Percentiles rank a stretch among this genome's conserved stretches.
Evolutionary conservation across 164 flowering plant species (phyloP).

Genomic region (Vitis amurensis): DNA sequence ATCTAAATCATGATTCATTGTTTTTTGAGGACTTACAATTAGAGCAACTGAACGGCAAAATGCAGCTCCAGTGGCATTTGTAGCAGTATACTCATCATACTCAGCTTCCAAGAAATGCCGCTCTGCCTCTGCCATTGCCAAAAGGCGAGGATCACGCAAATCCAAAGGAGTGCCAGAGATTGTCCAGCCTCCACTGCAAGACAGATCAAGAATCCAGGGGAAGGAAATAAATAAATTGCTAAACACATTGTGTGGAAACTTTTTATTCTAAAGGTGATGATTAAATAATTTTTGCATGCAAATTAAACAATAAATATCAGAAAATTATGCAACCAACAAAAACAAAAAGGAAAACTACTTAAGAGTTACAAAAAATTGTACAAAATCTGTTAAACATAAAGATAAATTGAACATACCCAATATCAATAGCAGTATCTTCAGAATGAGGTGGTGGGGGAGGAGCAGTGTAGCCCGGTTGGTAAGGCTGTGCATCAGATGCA

Average conservation of each 20-base stretch:
- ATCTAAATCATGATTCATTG: neutral
- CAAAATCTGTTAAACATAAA: neutral
- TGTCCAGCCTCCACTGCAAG: conserved; percentile 87
- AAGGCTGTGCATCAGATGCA: conserved; percentile 49
- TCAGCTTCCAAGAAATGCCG: conserved; percentile 78
- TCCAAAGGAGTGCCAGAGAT: conserved; percentile 79
- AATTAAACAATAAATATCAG: too few relatives aligned
- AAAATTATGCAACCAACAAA: neutral
- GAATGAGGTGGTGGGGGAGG: conserved; percentile 59
- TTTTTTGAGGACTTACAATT: conserved; percentile 50
- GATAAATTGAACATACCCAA: conserved; percentile 50
- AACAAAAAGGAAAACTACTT: neutral
- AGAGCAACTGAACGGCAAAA: conserved; percentile 93
- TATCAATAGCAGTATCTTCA: conserved; percentile 78
- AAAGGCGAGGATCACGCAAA: conserved; percentile 76
- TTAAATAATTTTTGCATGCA: too few relatives aligned
- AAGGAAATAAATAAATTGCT: neutral
- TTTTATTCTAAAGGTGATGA: too few relatives aligned
- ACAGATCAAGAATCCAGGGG: neutral
- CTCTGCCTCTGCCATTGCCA: conserved; percentile 96
- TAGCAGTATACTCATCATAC: conserved; percentile 82
- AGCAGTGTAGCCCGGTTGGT: conserved; percentile 87
- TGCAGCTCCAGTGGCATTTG: conserved; percentile 87
- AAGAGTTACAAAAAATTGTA: neutral
- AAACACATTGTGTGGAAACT: neutral